Percentiles rank a stretch among this genome's conserved stretches.
Conservation (phyloP, 208 protist species). For the Blechomonas ayalai region DNA sequence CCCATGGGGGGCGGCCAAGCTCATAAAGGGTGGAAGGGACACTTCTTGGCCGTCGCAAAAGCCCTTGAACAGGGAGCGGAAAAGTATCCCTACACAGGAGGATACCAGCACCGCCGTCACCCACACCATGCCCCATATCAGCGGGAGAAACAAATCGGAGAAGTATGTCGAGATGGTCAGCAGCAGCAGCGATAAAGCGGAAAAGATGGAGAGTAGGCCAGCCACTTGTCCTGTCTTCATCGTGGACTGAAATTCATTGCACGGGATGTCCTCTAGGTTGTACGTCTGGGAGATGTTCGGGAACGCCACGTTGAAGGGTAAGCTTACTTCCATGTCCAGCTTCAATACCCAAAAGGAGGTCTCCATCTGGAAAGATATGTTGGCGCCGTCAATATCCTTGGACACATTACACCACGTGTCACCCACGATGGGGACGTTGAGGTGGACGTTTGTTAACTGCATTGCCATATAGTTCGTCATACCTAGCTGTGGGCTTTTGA, state of each 20-base stretch:
- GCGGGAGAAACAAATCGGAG: conserved; percentile 32
- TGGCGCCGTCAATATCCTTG: conserved; percentile 22
- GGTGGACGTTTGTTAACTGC: conserved; percentile 12
- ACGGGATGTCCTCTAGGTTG: conserved; percentile 40
- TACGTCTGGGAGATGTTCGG: conserved; percentile 27
- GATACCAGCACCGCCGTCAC: conserved; percentile 19
- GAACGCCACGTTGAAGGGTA: conserved; percentile 20
- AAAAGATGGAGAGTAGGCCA: conserved; percentile 35
- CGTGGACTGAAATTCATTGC: conserved; percentile 22
- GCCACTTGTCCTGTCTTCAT: conserved; percentile 30
- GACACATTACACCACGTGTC: conserved; percentile 11
- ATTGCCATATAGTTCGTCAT: conserved; percentile 17
- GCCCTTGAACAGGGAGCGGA: conserved; percentile 18
- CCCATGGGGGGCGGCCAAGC: conserved; percentile 25
- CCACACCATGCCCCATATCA: conserved; percentile 41
- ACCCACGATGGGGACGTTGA: background rate
- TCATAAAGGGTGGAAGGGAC: conserved; percentile 22
- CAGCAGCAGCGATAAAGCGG: conserved; percentile 17
- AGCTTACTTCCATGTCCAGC: conserved; percentile 17
- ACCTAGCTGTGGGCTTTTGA: conserved; percentile 16
- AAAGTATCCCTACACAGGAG: conserved; percentile 16
- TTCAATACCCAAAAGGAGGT: conserved; percentile 18
- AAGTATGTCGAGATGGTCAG: conserved; percentile 35
- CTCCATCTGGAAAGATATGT: conserved; percentile 11
- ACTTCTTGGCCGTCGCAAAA: conserved; percentile 23